These are phyloP conservation scores for Fusarium sp. DNA, from an alignment of 2,329 filamentous ascomycete species.

Conservation along the genomic window DNA sequence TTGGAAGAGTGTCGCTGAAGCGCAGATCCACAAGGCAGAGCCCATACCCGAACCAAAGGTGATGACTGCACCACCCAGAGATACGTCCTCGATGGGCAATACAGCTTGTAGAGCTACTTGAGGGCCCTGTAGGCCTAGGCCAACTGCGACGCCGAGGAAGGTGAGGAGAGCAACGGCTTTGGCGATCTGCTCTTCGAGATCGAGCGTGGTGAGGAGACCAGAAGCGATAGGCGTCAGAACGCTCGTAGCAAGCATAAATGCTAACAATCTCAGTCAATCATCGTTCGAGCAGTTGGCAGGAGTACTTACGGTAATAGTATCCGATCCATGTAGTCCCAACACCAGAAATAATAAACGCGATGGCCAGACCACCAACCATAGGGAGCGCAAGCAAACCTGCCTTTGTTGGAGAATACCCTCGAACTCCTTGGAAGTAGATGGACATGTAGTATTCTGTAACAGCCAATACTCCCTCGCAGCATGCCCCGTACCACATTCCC, in stretches of 20 bases:
- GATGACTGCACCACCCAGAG: constrained; percentile 38
- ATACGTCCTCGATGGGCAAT: constrained; percentile 33
- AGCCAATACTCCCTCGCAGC: constrained; percentile 33
- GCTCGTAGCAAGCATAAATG: constrained; percentile 41
- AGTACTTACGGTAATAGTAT: constrained; percentile 40
- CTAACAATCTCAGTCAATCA: constrained; percentile 8
- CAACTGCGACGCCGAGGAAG: constrained; percentile 37
- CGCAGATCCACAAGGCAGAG: constrained; percentile 40
- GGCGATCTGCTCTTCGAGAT: constrained; percentile 33
- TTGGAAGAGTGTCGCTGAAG: constrained; percentile 41
- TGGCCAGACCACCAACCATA: constrained; percentile 33
- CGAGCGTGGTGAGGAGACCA: constrained; percentile 36
- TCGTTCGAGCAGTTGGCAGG: accelerated
- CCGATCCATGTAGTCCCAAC: constrained; percentile 36
- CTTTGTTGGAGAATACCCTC: constrained; percentile 31
- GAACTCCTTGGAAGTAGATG: constrained; percentile 43
- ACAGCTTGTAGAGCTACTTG: constrained; percentile 36
- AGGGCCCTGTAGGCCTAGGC: constrained; percentile 38
- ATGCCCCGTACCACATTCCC: constrained; percentile 39
- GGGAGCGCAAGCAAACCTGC: constrained; percentile 38
- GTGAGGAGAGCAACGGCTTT: constrained; percentile 34
- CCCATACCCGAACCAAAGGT: constrained; percentile 41
- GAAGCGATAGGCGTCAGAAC: constrained; percentile 35
- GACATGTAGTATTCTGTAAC: constrained; percentile 44
- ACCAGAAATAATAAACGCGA: constrained; percentile 35